phyloP scores from a whole-genome alignment of 2,329 filamentous ascomycete species.

The Metarhizium rileyi region DNA sequence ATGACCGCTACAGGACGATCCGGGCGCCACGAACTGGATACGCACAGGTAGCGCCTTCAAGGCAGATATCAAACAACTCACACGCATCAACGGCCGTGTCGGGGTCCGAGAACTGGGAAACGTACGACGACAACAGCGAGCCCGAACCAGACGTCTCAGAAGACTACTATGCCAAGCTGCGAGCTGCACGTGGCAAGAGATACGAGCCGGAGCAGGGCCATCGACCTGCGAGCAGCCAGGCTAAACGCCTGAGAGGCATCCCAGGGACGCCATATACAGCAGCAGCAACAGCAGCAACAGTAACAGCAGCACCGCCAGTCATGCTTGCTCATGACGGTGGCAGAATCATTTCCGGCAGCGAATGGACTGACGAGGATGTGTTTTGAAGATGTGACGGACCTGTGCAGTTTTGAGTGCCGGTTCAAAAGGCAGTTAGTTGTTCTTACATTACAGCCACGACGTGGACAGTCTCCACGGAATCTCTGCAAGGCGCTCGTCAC shows the following conservation, averaged over 20 bases:
- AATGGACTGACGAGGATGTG: conserved; percentile 58
- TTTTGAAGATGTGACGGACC: conserved; percentile 26
- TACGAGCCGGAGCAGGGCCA: conserved; percentile 40
- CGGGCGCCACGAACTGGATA: conserved; percentile 26
- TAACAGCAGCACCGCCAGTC: too few species aligned
- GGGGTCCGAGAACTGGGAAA: conserved; percentile 96
- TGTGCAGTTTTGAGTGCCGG: background rate
- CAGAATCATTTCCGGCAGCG: conserved; percentile 52
- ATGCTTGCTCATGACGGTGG: conserved; percentile 50
- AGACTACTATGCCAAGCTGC: conserved; percentile 69
- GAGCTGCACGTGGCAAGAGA: conserved; percentile 57
- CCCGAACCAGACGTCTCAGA: conserved; percentile 67
- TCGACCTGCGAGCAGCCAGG: conserved; percentile 30
- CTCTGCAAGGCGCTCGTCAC: background rate
- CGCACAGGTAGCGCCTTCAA: conserved; percentile 33
- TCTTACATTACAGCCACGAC: background rate
- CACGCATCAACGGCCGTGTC: conserved; percentile 67
- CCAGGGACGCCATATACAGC: conserved; percentile 30
- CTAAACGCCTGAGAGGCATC: conserved; percentile 45
- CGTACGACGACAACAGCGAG: conserved; percentile 78
- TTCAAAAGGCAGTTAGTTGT: background rate
- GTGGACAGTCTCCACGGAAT: background rate
- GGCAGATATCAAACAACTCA: conserved; percentile 58
- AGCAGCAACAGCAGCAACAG: too few species aligned
- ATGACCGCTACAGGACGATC: conserved; percentile 31